Evolutionary conservation across 768 basidiomycete genomes (phyloP), one percentile per base, ranked within the genome.

Genomic region (Flagelloscypha sp.): DNA sequence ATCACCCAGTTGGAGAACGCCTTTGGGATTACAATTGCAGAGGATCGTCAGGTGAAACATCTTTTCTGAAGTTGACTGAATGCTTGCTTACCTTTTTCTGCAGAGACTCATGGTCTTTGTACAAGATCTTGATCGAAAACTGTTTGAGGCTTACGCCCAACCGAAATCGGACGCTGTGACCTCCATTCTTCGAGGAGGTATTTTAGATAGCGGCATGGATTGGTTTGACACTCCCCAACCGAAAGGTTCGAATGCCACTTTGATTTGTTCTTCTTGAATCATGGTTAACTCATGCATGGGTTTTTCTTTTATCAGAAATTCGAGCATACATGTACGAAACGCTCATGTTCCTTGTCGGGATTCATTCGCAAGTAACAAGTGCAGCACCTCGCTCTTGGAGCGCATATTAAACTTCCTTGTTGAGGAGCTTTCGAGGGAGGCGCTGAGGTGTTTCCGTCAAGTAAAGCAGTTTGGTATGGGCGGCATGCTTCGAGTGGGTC

Each of bases 191-290:
- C 75, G 80, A 18, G 64, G 67, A 34, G 95, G 95, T 7, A 83
- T 99, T 30, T 63, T 95, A 19, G 73, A 84, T 33, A 65, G 65
- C 18, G 62, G 70, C 21, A 86, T 97, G 71, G 88, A 97, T 52
- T 99, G 95, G 95, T 86, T 80, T 48, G 84, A 90, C 46, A 89
- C 87, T 0, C 79, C 84, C 3, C 90, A 94, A 50, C 95, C 95
- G 4, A 84, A 79, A 43, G 90, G 94, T 84, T 48, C 32, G 72
- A 49, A 24, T 34, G 37, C 28, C 28, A 30, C 28, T 18, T 11
- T 11, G 2, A 33, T n/a, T 23, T 20, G 24, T 21, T 15, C 27
- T 35, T 7, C 31, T 32, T 10, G 27, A 38, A 31, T 42, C 30
- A 38, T 30, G 42, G 28, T 28, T 38, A 29, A 44, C 37, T 30